Evolutionary conservation across 2,329 filamentous ascomycete species (phyloP).

Genomic region (Cadophora malorum): DNA sequence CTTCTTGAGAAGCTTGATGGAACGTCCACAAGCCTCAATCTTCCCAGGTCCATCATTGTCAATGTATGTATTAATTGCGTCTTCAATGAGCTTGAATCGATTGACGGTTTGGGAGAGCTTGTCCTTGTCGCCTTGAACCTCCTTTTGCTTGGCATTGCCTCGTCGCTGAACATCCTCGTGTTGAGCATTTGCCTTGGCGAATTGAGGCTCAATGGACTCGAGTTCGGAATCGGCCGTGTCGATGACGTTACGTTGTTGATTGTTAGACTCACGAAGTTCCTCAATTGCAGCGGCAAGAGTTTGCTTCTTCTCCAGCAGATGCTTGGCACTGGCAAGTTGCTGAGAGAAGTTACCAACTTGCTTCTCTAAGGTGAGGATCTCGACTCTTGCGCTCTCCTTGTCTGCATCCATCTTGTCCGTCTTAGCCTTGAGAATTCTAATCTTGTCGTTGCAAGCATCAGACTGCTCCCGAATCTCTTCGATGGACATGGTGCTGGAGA

Average conservation of each 20-base stretch:
- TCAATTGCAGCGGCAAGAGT: conserved; percentile 74
- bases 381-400: conserved; percentile 72
- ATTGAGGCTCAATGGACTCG: conserved; percentile 74
- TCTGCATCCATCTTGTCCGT: conserved; percentile 72
- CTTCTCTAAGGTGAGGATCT: conserved; percentile 75
- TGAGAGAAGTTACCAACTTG: conserved; percentile 77
- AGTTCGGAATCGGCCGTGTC: conserved; percentile 75
- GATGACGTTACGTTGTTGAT: conserved; percentile 72
- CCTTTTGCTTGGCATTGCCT: conserved; percentile 74
- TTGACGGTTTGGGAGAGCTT: conserved; percentile 76
- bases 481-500: conserved; percentile 69
- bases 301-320: conserved; percentile 82
- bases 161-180: conserved; percentile 78
- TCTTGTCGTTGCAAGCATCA: conserved; percentile 69
- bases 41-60: conserved; percentile 76
- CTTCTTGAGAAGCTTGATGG: conserved; percentile 71
- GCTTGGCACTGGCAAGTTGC: conserved; percentile 72
- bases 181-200: conserved; percentile 75
- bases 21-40: conserved; percentile 71
- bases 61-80: conserved; percentile 81
- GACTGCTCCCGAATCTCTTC: conserved; percentile 86
- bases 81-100: conserved; percentile 76
- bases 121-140: conserved; percentile 73
- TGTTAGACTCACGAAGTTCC: conserved; percentile 71
- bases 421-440: conserved; percentile 66